Evolutionary conservation across 1,284 basidiomycete species (phyloP).

Genomic region (Kwoniella shivajii): DNA sequence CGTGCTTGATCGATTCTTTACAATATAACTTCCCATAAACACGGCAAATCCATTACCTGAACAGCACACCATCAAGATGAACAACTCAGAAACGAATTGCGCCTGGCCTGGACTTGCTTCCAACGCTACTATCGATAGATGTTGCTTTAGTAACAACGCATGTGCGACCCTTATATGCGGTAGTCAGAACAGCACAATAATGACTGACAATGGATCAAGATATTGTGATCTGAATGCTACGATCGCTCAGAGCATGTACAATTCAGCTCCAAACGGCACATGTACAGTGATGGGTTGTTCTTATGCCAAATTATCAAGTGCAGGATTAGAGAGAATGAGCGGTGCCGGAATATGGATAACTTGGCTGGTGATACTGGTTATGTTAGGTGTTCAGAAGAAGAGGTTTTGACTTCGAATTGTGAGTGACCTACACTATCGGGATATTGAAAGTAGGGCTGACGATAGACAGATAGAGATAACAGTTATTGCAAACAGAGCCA

Average conservation of each 20-base stretch:
- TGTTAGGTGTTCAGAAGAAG: not conserved
- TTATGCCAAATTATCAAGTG: not conserved
- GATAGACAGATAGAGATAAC: too few species aligned
- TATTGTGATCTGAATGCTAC: slow-evolving; percentile 3
- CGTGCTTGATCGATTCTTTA: too few species aligned
- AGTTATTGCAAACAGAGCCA: too few species aligned
- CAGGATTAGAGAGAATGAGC: not conserved
- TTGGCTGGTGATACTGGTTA: not conserved
- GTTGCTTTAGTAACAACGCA: not conserved
- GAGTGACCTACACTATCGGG: too few species aligned
- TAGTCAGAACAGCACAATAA: not conserved
- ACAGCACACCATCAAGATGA: too few species aligned
- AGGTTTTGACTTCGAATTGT: too few species aligned
- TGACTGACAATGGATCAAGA: not conserved
- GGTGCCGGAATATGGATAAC: not conserved
- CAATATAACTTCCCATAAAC: too few species aligned
- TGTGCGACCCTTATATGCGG: not conserved
- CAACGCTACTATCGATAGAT: not conserved
- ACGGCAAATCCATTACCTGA: too few species aligned
- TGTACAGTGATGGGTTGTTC: not conserved
- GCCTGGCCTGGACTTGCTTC: not conserved
- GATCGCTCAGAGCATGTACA: not conserved
- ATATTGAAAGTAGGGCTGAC: too few species aligned
- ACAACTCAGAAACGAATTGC: too few species aligned
- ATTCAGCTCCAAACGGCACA: not conserved